Base-by-base conservation (phyloP, 192 early-diverging fungal genomes). In the Chytriomyces sp. region DNA sequence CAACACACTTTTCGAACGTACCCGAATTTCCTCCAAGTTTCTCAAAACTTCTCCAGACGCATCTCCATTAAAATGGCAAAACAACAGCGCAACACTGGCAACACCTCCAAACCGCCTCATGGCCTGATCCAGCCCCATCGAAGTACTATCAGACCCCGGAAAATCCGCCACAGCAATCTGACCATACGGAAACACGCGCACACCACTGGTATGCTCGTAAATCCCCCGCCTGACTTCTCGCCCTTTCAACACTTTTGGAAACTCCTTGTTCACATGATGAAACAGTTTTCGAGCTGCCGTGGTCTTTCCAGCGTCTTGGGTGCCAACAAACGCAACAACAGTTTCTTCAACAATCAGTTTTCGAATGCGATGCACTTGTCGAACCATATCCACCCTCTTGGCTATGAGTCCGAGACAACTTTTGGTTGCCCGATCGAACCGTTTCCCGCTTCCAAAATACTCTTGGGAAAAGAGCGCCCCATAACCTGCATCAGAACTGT, bases 41-140 rank as follows among this genome's bases (percentile, higher is more conserved):
- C 78, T 7, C 50, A 79, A 45, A 7, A 79, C 78, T n/a, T 79
- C 78, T 6, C 78, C 78, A 64, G 64, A 67, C 9, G 78, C 78
- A 24, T 79, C 78, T 8, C 78, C 78, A 45, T 79, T 79, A 57
- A 79, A 79, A 47, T 78, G 77, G 44, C 77, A 78, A 67, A 79
- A 72, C 72, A 79, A 66, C 5, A 79, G 61, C 5, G 78, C 78
- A 35, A 79, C 78, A 45, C 67, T 70, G 1, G 78, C 78, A 6
- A 79, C 78, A n/a, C 78, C 71, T 53, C 78, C 78, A 60, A 79
- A 79, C 53, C 78, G 46, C 45, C 78, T 47, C 78, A 79, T 79
- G 10, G 78, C 78, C 65, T 79, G 78, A 74, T 79, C 78, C 9
- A 79, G 53, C 18, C 70, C 66, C 24, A 79, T 16, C 18, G 78